These are phyloP conservation scores for Nicotiana paniculata DNA, from an alignment of 257 asterid species.

Conservation along the genomic window DNA sequence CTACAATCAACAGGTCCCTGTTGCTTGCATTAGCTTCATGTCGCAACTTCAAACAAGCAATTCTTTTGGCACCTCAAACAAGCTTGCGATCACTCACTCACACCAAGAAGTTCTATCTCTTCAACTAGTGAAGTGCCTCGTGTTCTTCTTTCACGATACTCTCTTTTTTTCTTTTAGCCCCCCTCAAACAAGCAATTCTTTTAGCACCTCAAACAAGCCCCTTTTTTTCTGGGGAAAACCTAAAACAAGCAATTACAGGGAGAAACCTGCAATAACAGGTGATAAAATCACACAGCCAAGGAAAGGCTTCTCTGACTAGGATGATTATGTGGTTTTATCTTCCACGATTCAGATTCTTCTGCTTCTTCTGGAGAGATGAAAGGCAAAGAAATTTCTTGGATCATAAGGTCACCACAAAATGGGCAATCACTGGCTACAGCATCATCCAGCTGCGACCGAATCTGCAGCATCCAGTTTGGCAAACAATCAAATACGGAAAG, in stretches of 20 bases:
- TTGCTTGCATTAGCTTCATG: not conserved
- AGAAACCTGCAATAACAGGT: not conserved
- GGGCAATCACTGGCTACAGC: slow-evolving; percentile 96
- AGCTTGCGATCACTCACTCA: too few relatives aligned
- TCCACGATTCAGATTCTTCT: slow-evolving; percentile 73
- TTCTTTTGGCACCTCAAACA: not conserved
- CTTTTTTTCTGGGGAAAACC: not conserved
- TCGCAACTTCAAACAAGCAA: not conserved
- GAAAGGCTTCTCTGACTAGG: slow-evolving; percentile 71
- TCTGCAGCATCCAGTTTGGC: slow-evolving; percentile 37
- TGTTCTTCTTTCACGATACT: not conserved
- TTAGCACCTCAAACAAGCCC: too few relatives aligned
- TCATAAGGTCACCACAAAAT: slow-evolving; percentile 87
- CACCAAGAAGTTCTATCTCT: not conserved
- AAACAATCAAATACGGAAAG: not conserved
- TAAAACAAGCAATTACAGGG: not conserved
- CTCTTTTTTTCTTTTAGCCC: not conserved
- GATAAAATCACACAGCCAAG: slow-evolving; percentile 28
- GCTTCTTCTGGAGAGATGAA: slow-evolving; percentile 56
- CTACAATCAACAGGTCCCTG: not conserved
- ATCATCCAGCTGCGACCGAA: slow-evolving; percentile 81
- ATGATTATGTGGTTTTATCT: slow-evolving; percentile 50
- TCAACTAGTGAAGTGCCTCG: not conserved
- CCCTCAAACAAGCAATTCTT: too few relatives aligned
- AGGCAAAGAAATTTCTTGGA: slow-evolving; percentile 76